A percentile compares a stretch with the other conserved stretches of the same genome.
phyloP scores from a whole-genome alignment of 2,329 filamentous ascomycete genomes.

The Curvularia sp. region DNA sequence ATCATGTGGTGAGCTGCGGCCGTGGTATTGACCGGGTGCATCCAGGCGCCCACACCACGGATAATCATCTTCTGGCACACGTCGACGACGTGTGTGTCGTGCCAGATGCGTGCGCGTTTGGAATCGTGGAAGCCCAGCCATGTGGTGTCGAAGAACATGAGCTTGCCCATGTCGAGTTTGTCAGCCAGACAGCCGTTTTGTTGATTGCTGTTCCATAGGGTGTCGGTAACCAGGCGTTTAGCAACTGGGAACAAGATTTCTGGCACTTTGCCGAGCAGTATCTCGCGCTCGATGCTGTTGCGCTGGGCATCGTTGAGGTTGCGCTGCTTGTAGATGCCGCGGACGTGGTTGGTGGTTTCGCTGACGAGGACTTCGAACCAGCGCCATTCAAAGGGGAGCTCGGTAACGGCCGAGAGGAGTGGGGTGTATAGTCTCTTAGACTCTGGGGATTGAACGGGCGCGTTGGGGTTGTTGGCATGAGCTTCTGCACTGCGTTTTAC shows the following conservation, averaged over 20 bases:
- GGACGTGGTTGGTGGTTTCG: slow-evolving; percentile 72
- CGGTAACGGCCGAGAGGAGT: slow-evolving; percentile 40
- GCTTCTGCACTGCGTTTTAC: slow-evolving; percentile 36
- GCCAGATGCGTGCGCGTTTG: slow-evolving; percentile 64
- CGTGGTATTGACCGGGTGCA: slow-evolving; percentile 26
- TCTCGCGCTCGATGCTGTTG: slow-evolving; percentile 59
- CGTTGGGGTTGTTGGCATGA: slow-evolving; percentile 43
- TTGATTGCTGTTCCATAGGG: slow-evolving; percentile 48
- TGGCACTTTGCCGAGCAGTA: slow-evolving; percentile 62
- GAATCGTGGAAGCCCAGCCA: slow-evolving; percentile 72
- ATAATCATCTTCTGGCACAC: slow-evolving; percentile 62
- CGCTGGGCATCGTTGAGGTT: slow-evolving; percentile 56
- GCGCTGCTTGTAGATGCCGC: slow-evolving; percentile 61
- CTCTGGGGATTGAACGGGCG: slow-evolving; percentile 53
- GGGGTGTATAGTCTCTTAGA: slow-evolving; percentile 56
- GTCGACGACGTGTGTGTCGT: slow-evolving; percentile 66
- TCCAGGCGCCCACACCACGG: slow-evolving; percentile 35
- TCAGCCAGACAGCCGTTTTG: slow-evolving; percentile 58
- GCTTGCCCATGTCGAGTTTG: slow-evolving; percentile 68
- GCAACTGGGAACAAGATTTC: slow-evolving; percentile 59
- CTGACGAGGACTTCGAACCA: slow-evolving; percentile 58
- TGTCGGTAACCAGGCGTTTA: slow-evolving; percentile 55
- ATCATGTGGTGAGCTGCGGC: slow-evolving; percentile 9
- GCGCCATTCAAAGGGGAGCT: slow-evolving; percentile 54
- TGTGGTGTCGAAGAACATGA: slow-evolving; percentile 76